These are phyloP conservation scores for Pugionium cornutum DNA, from an alignment of 345 rosid species.

Conservation along the genomic window DNA sequence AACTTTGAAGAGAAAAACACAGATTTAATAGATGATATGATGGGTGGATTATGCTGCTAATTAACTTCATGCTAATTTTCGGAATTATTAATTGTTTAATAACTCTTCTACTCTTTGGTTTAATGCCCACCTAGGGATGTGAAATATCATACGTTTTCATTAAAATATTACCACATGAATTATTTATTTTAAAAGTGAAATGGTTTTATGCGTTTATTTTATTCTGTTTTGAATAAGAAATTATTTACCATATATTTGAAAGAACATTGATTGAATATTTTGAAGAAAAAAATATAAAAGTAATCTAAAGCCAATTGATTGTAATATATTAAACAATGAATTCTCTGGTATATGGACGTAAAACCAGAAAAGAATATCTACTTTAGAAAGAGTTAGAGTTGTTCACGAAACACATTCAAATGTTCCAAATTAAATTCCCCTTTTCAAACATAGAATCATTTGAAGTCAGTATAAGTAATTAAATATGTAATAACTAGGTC, in stretches of 20 bases:
- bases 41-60: no score
- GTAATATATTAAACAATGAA: conserved; percentile 17
- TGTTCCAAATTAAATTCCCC: conserved; percentile 14
- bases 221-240: no score
- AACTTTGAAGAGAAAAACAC: no score
- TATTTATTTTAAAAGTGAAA: not conserved
- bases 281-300: no score
- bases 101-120: conserved; percentile 1
- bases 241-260: no score
- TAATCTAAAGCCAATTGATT: not conserved
- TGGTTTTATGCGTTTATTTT: no score
- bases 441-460: conserved; percentile 2
- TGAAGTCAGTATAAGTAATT: not conserved
- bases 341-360: conserved; percentile 15
- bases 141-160: not conserved
- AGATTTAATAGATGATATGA: no score
- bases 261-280: no score
- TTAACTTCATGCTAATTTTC: not conserved
- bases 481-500: conserved; percentile 22
- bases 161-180: conserved; percentile 1
- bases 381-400: conserved; percentile 28
- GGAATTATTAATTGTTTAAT: not conserved
- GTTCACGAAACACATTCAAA: conserved; percentile 26
- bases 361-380: conserved; percentile 23
- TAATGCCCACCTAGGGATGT: not conserved